Evolutionary conservation across 176 grass and related monocot species (phyloP).

Genomic region (Bothriochloa decipiens): DNA sequence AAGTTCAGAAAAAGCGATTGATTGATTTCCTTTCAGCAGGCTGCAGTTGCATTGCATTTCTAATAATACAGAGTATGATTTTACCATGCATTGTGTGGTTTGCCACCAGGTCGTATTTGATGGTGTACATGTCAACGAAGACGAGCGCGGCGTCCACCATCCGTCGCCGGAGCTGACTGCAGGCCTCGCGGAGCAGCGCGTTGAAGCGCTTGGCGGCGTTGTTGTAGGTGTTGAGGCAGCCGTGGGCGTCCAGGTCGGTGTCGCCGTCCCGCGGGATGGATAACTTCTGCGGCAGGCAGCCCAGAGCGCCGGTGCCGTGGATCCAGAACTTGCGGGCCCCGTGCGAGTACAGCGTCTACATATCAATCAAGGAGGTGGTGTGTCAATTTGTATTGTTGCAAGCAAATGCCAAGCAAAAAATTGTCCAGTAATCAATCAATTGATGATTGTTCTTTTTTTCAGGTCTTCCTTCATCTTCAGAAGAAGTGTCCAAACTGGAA

Average conservation of each 20-base stretch:
- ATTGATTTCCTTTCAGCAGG: background rate
- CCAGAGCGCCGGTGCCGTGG: constrained; percentile 64
- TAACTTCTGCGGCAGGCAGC: constrained; percentile 71
- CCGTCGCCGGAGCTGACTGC: constrained; percentile 37
- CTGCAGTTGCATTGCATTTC: too few relatives aligned
- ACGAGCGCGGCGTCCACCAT: constrained; percentile 58
- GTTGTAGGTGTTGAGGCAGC: constrained; percentile 63
- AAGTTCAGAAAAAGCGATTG: background rate
- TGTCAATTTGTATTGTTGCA: background rate
- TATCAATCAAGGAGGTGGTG: background rate
- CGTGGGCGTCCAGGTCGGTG: constrained; percentile 50
- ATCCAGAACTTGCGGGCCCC: constrained; percentile 63
- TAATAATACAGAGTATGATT: too few relatives aligned
- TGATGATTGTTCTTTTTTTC: background rate
- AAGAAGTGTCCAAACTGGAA: background rate
- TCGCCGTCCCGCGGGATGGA: constrained; percentile 53
- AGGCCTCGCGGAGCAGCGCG: constrained; percentile 7
- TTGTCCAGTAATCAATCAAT: background rate
- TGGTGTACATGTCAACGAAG: constrained; percentile 53
- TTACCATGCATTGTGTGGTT: constrained; percentile 49
- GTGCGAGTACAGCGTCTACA: constrained; percentile 46
- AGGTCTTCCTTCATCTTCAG: background rate
- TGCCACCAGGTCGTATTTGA: constrained; percentile 64
- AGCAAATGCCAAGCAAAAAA: background rate
- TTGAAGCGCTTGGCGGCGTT: constrained; percentile 52